Base-by-base conservation (phyloP, 805 yeast genomes). In the Monosporozyma solicola region DNA sequence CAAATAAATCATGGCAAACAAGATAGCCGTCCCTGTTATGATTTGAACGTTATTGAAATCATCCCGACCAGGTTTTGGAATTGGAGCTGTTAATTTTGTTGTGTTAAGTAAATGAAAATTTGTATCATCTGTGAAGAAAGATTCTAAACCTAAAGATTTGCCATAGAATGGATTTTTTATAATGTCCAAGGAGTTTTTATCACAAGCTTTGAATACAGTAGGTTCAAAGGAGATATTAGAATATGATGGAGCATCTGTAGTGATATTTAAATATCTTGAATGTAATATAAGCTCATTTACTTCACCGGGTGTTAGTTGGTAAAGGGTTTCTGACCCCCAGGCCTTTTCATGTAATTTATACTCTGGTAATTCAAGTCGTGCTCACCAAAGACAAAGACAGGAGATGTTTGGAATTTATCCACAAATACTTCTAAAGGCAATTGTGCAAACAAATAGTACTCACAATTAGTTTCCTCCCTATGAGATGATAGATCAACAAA, bases 311-410 rank as follows among this genome's bases (percentile, higher is more conserved):
- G 54, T 48, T 49, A 76, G 54, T 47, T 66, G 68, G 33, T 79
- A 67, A 22, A 80, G 59, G 22, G 73, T 72, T 46, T 73, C 70
- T 3, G 80, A 74, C 1, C 84, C 84, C 74, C 76, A 76, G 9
- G 58, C 50, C 31, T 67, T 66, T 8, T 58, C 53, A 8, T 41
- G 41, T 11, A 66, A 43, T 45, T 58, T 58, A 74, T 80, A 82
- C 35, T 68, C 74, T 4, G 86, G 86, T 35, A 74, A 72, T 57
- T 81, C 86, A 81, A 65, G 59, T 82, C 83, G n/a, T 73, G 68
- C 51, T 78, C 80, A 3, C 85, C 85, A 75, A 77, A 77, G 0
- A 74, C 62, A 2, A 69, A 70, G 1, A 75, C 37, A 15, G 79
- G 67, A n/a, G 63, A 63, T 25, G 78, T 72, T 61, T 82, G 83